Percentiles rank a stretch among this genome's conserved stretches.
Conservation (phyloP, 305 asterid species). For the Coffea humblotiana region DNA sequence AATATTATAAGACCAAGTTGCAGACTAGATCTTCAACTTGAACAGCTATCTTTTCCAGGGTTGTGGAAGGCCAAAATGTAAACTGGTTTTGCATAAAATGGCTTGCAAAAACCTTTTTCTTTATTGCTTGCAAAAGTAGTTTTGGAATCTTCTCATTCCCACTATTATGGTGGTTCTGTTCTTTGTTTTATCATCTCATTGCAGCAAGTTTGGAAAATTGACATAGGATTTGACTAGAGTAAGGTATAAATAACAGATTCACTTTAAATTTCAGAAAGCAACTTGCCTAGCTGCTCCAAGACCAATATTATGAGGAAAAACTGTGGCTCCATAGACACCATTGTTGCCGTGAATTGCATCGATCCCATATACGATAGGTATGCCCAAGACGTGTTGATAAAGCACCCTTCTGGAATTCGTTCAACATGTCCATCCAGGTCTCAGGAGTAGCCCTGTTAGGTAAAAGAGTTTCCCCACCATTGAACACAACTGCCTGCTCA, state of each 20-base stretch:
- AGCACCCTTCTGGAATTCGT: slow-evolving; percentile 34
- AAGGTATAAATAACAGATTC: too few relatives aligned
- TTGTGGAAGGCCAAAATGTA: neutral
- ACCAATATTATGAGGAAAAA: slow-evolving; percentile 46
- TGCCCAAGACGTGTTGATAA: slow-evolving; percentile 41
- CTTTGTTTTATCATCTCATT: neutral
- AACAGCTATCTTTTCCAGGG: neutral
- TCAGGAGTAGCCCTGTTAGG: slow-evolving; percentile 30
- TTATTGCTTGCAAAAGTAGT: neutral
- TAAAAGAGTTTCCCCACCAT: slow-evolving; percentile 48
- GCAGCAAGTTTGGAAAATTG: neutral
- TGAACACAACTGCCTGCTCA: slow-evolving; percentile 39
- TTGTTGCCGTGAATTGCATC: slow-evolving; percentile 51
- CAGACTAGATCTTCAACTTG: neutral
- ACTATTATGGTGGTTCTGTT: neutral
- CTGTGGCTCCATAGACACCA: slow-evolving; percentile 37
- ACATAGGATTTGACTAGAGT: too few relatives aligned
- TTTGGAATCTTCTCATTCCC: neutral
- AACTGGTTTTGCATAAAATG: neutral
- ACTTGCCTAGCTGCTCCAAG: slow-evolving; percentile 47
- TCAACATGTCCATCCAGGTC: slow-evolving; percentile 39
- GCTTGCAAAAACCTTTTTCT: neutral
- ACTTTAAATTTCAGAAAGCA: neutral
- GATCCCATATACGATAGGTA: slow-evolving; percentile 42
- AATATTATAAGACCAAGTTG: neutral